Base-by-base conservation (phyloP, 805 yeast species). In the Metschnikowia corniflorae region DNA sequence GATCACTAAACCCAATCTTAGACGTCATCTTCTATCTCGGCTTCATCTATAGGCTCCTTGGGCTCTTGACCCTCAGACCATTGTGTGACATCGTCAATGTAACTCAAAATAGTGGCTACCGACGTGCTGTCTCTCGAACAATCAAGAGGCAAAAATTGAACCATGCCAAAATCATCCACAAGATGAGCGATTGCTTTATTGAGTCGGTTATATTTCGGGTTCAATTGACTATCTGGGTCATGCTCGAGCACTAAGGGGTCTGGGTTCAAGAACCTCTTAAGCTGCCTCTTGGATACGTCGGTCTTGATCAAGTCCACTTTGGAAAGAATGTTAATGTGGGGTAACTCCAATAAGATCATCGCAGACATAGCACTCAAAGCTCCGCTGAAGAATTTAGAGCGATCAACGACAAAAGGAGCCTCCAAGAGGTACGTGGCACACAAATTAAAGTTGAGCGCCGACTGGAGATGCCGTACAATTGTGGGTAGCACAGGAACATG, bases 141-240 rank as follows among this genome's bases (percentile, higher is more conserved):
- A 54, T 88, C 94, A 45, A 93, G 70, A 0, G 98, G 97, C 47
- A 93, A 65, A 55, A 88, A 93, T 57, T 93, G 97, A 3, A 93
- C 97, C 99, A 93, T 93, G 6, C 98, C 98, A 58, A 93, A 93
- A 53, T 93, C 99, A 55, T 93, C 97, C 23, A 89, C 94, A 48
- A 93, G 68, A 45, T 83, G 80, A 0, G 97, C 96, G 49, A 93
- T 88, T 12, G 89, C 75, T 49, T 75, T 75, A 57, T 87, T 91
- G 42, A 93, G 71, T 43, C 70, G 77, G 25, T 80, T 73, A 54
- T 80, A 91, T 52, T 74, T 81, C 9, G 78, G 77, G 50, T 75
- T 77, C 26, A 44, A 32, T 18, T 29, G 42, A 6, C 19, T 33
- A 15, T 39, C 44, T 6, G 40, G 43, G 29, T 44, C 51, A 18